Conservation (phyloP, 140 eudicot species). For the Senecio squalidus region DNA sequence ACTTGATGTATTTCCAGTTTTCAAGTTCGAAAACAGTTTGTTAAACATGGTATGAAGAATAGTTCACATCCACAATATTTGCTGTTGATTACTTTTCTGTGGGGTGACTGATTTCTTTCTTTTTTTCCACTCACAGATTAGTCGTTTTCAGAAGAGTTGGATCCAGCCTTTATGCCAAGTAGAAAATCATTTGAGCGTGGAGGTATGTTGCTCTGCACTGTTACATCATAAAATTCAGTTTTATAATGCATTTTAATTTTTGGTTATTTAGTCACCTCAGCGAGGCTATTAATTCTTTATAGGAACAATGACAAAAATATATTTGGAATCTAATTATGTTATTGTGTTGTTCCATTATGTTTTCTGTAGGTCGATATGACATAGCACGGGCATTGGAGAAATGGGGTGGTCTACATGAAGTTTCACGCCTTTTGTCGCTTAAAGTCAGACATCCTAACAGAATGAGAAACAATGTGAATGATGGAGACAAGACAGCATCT, state of each 20-base stretch:
- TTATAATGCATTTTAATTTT: not conserved
- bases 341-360: not conserved
- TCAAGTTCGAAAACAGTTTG: not conserved
- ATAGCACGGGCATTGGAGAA: slow-evolving; percentile 93
- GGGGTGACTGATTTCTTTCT: not conserved
- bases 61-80: not conserved
- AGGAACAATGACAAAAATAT: not conserved
- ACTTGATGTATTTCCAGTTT: not conserved
- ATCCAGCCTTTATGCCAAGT: slow-evolving; percentile 93
- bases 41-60: slow-evolving; percentile 2
- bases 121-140: slow-evolving; percentile 41
- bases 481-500: slow-evolving; percentile 43
- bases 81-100: not conserved
- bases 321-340: not conserved
- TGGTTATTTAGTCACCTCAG: not conserved
- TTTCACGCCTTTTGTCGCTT: slow-evolving; percentile 86
- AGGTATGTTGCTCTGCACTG: slow-evolving; percentile 38
- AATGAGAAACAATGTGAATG: slow-evolving; percentile 47
- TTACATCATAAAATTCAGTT: not conserved
- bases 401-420: slow-evolving; percentile 99
- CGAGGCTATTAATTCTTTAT: not conserved
- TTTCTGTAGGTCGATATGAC: slow-evolving; percentile 71
- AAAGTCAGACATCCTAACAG: slow-evolving; percentile 87
- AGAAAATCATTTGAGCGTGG: slow-evolving; percentile 95
- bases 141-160: slow-evolving; percentile 90